Conservation (phyloP, 1,284 basidiomycete genomes). For the Leccinum fallax region DNA sequence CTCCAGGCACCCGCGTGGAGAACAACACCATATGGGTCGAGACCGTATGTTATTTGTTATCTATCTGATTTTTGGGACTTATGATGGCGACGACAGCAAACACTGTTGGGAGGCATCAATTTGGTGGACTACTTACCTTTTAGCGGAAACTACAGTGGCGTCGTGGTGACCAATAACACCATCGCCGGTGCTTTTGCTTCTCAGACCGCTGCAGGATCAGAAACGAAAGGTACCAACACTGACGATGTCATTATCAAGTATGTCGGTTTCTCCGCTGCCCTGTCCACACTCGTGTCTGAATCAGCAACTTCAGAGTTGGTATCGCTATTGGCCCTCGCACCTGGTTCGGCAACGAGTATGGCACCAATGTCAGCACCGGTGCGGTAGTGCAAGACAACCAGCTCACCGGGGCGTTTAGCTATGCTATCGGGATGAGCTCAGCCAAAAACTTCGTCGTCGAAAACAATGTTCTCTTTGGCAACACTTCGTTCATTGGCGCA, state of each 20-base stretch:
- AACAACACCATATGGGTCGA: conserved; percentile 75
- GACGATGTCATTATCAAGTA: conserved; percentile 71
- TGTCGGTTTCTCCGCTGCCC: conserved; percentile 21
- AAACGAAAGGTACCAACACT: conserved; percentile 57
- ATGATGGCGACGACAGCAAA: conserved; percentile 46
- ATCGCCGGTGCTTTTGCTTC: conserved; percentile 72
- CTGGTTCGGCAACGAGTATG: conserved; percentile 73
- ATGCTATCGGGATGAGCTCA: conserved; percentile 66
- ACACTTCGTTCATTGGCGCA: conserved; percentile 76
- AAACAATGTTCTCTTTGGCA: conserved; percentile 66
- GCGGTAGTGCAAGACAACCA: conserved; percentile 67
- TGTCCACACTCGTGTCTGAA: conserved; percentile 3
- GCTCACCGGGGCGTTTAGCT: conserved; percentile 73
- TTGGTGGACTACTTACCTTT: conserved; percentile 80
- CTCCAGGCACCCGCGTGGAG: conserved; percentile 74
- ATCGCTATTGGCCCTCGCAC: conserved; percentile 77
- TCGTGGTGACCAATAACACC: conserved; percentile 70
- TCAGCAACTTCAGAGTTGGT: conserved; percentile 52
- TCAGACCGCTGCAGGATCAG: conserved; percentile 39
- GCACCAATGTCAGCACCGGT: conserved; percentile 59
- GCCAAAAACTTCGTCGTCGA: conserved; percentile 68
- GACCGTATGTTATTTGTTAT: conserved; percentile 44
- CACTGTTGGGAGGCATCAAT: conserved; percentile 78
- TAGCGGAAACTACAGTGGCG: conserved; percentile 69
- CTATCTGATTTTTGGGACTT: background rate